Evolutionary conservation across 495 filamentous ascomycete species (phyloP), one percentile per base, ranked within the genome.

Genomic region (Daldinia grandis): DNA sequence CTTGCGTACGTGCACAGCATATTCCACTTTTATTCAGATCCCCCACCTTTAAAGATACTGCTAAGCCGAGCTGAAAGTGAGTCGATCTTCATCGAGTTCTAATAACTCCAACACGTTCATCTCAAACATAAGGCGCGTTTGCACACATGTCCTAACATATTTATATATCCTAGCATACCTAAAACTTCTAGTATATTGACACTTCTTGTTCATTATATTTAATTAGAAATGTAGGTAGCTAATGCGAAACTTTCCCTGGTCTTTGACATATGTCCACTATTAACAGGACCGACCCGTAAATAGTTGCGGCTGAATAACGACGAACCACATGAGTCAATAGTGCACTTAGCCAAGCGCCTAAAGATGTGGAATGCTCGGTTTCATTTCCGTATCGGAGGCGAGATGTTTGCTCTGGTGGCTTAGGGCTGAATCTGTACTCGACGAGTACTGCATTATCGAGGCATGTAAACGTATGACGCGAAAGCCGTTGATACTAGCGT

Each of bases 21-120:
- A 40, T 40, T 14, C 9, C 37, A 40, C 14, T 40, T 40, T 10
- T 40, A 40, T n/a, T n/a, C n/a, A n/a, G n/a, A n/a, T n/a, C 37
- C 42, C 40, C n/a, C n/a, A 44, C n/a, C 40, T 17, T 44, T 17
- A 17, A 17, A 0, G 31, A 68, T 33, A 35, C 33, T 57, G 68
- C 62, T 57, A 71, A 71, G 68, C 56, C 49, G 31, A 66, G 62
- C 68, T 71, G 68, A 71, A 65, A 57, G 40, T 19, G 2, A 9
- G 17, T 6, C 0, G 5, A 44, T 44, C n/a, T n/a, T 44, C 17
- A 44, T 21, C n/a, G 2, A 2, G 15, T 19, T 44, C 38, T 44
- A 3, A 19, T 5, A 44, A 44, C 40, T 21, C 3, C 31, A 33
- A 44, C 40, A 17, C 5, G 40, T 44, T 44, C 21, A 3, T 33